A percentile compares a stretch with the other conserved stretches of the same genome.
Evolutionary conservation across 2,329 filamentous ascomycete genomes (phyloP).

Genomic region (Podosphaera fusca): DNA sequence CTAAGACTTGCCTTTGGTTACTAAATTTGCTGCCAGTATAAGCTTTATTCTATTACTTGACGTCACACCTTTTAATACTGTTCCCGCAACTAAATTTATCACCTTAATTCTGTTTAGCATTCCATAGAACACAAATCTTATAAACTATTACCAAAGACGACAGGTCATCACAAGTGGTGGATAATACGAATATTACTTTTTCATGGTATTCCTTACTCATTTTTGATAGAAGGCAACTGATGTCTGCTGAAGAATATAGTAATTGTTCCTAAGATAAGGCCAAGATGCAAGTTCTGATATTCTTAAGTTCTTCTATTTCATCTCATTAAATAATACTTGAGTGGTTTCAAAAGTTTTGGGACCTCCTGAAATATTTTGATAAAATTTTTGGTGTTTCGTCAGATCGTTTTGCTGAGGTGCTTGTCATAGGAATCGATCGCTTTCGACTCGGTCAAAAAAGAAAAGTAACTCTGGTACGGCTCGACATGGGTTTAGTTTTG

Average conservation of each 20-base stretch:
- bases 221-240: neutral
- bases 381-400: too few species aligned
- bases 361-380: neutral
- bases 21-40: too few species aligned
- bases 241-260: neutral
- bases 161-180: neutral
- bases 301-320: neutral
- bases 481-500: conserved; percentile 61
- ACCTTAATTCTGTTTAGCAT: too few species aligned
- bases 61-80: too few species aligned
- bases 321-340: too few species aligned
- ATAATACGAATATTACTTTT: neutral
- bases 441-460: conserved; percentile 43
- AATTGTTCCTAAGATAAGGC: neutral
- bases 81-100: too few species aligned
- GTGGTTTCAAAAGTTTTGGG: neutral
- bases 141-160: neutral
- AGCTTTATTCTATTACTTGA: too few species aligned
- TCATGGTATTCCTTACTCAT: neutral
- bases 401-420: neutral
- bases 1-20: too few species aligned
- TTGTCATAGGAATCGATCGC: conserved; percentile 39
- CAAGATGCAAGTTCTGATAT: neutral
- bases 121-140: too few species aligned
- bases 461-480: conserved; percentile 15